phyloP scores from a whole-genome alignment of 225 moss, liverwort and hornwort genomes.

The Antitrichia curtipendula region DNA sequence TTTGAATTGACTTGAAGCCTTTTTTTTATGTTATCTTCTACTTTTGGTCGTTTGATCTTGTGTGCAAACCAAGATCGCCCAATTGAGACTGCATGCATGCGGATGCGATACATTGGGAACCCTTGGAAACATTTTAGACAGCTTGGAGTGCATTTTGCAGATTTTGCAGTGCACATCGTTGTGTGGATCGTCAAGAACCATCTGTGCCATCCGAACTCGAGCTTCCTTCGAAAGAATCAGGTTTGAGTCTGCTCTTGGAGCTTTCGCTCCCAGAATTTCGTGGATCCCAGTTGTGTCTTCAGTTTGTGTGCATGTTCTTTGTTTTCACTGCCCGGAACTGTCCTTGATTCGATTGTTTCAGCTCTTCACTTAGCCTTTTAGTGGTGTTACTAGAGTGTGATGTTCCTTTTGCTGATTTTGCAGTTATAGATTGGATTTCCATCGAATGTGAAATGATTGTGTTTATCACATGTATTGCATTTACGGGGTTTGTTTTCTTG shows the following conservation, averaged over 20 bases:
- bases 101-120: background rate
- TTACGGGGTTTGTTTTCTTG: background rate
- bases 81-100: background rate
- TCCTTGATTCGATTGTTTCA: background rate
- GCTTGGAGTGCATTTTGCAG: conserved; percentile 12
- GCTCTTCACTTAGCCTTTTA: background rate
- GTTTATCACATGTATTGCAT: background rate
- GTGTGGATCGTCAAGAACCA: conserved; percentile 12
- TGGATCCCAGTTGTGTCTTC: background rate
- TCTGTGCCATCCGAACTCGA: conserved; percentile 10
- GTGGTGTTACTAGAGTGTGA: background rate
- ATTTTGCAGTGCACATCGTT: conserved; percentile 28
- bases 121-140: background rate
- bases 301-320: background rate
- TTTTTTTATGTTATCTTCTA: background rate
- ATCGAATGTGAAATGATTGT: background rate
- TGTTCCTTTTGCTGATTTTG: background rate
- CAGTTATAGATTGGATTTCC: background rate
- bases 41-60: background rate
- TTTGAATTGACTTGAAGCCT: background rate
- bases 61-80: background rate
- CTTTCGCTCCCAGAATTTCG: background rate
- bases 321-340: background rate
- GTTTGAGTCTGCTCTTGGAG: background rate
- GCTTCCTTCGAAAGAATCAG: conserved; percentile 7